Conservation (phyloP, 192 early-diverging fungal species). For the Linnemannia elongata region DNA sequence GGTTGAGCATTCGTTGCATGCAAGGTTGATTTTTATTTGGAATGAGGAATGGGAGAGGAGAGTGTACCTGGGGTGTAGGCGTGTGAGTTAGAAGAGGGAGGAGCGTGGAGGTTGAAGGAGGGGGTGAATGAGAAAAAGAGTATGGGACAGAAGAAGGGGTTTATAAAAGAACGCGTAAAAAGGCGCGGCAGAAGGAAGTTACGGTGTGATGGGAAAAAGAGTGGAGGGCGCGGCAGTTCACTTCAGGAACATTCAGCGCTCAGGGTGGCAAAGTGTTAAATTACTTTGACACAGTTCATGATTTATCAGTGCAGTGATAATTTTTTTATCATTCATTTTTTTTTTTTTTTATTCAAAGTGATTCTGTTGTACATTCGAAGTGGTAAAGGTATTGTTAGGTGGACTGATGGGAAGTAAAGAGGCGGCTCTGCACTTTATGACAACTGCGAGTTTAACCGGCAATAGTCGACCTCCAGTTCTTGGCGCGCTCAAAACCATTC, state of each 20-base stretch:
- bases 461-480: conserved; percentile 61
- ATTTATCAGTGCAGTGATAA: no score
- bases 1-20: background rate
- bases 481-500: conserved; percentile 78
- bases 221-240: background rate
- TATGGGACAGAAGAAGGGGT: no score
- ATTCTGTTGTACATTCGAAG: background rate
- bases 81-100: no score
- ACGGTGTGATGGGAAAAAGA: background rate
- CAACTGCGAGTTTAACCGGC: background rate
- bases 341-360: background rate
- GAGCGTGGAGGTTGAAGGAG: no score
- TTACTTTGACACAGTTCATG: no score
- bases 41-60: background rate
- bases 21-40: background rate
- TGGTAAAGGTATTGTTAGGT: background rate
- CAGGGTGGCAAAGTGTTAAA: no score
- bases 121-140: no score
- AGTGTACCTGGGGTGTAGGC: background rate
- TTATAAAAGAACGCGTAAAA: no score
- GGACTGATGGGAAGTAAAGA: background rate
- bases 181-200: background rate
- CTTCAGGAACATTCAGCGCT: background rate
- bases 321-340: background rate
- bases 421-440: background rate